Evolutionary conservation across 768 basidiomycete genomes (phyloP).

Genomic region (Albatrellus ellisii): DNA sequence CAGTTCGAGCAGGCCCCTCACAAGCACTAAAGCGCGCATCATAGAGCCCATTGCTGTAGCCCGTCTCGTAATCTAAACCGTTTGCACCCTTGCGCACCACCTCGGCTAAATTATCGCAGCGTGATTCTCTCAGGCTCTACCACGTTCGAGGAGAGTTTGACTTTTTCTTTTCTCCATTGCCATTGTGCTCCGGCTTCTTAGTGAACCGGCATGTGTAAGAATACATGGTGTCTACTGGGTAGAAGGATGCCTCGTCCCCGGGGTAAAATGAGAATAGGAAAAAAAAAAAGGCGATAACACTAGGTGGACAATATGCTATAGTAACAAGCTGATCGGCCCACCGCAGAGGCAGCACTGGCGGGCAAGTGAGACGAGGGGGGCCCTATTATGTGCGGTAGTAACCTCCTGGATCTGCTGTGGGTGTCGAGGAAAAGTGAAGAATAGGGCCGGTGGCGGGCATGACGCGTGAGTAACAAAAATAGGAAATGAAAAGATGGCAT

Average conservation of each 20-base stretch:
- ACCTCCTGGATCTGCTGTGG: not conserved
- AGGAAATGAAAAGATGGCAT: constrained; percentile 14
- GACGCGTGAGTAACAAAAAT: no score
- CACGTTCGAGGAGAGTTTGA: no score
- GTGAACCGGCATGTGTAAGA: constrained; percentile 14
- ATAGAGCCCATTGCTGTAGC: constrained; percentile 2
- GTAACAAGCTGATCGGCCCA: constrained; percentile 10
- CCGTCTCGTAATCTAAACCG: not conserved
- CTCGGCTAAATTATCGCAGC: no score
- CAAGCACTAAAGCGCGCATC: constrained; percentile 31
- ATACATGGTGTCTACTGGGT: constrained; percentile 21
- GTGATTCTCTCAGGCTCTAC: no score
- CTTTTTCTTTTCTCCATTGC: no score
- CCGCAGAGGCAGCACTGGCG: constrained; percentile 10
- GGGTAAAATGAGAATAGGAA: not conserved
- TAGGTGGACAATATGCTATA: constrained; percentile 12
- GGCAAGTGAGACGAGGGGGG: constrained; percentile 3
- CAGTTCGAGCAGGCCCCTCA: constrained; percentile 81
- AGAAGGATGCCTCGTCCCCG: constrained; percentile 13
- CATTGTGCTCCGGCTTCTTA: constrained; percentile 6
- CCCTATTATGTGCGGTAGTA: constrained; percentile 1
- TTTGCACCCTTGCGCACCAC: no score
- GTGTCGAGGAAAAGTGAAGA: not conserved
- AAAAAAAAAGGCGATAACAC: constrained; percentile 6
- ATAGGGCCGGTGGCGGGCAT: not conserved